Percentiles rank a stretch among this genome's conserved stretches.
phyloP scores from a whole-genome alignment of 75 land plant species.

The Cunninghamia lanceolata region DNA sequence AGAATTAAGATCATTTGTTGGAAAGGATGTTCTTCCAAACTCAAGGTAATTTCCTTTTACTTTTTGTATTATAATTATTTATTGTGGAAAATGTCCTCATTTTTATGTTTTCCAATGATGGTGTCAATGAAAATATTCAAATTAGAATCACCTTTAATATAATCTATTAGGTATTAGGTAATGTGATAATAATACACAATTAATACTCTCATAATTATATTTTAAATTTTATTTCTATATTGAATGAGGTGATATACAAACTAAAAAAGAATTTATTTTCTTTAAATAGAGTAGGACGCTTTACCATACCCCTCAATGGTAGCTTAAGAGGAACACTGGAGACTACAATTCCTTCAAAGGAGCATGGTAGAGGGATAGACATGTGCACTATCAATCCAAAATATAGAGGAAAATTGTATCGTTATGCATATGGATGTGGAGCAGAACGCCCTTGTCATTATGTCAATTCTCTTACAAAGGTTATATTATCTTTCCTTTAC shows the following conservation, averaged over 20 bases:
- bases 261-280: not conserved
- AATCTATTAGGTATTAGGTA: too few relatives aligned
- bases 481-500: not conserved
- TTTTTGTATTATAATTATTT: not conserved
- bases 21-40: constrained; percentile 60
- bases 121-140: too few relatives aligned
- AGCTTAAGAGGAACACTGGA: constrained; percentile 54
- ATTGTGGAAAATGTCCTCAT: too few relatives aligned
- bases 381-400: constrained; percentile 80
- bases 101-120: too few relatives aligned
- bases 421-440: constrained; percentile 88
- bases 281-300: constrained; percentile 54
- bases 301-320: constrained; percentile 70
- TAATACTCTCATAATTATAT: not conserved
- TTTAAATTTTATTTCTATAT: not conserved
- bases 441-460: constrained; percentile 73
- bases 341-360: constrained; percentile 55
- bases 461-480: constrained; percentile 77
- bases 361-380: constrained; percentile 75
- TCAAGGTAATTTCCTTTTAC: constrained; percentile 38
- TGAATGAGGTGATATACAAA: not conserved
- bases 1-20: constrained; percentile 43
- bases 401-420: constrained; percentile 46
- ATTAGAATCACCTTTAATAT: too few relatives aligned
- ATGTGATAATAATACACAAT: too few relatives aligned